phyloP scores from a whole-genome alignment of 352 stramenopile genomes.

The Discostella stelligera region DNA sequence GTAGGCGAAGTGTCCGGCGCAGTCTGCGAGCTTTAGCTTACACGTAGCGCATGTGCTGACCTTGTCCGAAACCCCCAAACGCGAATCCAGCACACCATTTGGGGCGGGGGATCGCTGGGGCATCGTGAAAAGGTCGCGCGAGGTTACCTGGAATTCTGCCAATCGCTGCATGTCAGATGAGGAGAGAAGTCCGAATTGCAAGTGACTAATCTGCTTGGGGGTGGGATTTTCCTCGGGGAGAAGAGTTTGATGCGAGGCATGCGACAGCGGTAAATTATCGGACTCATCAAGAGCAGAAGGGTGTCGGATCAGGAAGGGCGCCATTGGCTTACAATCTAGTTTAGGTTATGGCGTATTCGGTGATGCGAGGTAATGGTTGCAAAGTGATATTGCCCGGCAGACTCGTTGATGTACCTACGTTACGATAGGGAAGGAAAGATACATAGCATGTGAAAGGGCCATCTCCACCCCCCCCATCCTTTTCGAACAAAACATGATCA shows the following conservation, averaged over 20 bases:
- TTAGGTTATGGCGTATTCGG: no score
- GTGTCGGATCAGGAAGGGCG: slow-evolving; percentile 6
- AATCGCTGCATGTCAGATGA: slow-evolving; percentile 94
- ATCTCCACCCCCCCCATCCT: no score
- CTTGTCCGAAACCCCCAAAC: slow-evolving; percentile 97
- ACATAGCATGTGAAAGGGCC: no score
- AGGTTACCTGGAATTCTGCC: slow-evolving; percentile 90
- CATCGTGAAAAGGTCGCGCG: slow-evolving; percentile 96
- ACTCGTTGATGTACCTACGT: no score
- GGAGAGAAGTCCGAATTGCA: slow-evolving; percentile 97
- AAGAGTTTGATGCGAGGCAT: slow-evolving; percentile 38
- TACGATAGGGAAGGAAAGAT: no score
- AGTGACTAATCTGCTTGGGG: slow-evolving; percentile 93
- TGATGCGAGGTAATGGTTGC: no score
- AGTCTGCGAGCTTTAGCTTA: slow-evolving; percentile 93
- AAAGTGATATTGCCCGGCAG: no score
- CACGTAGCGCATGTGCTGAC: slow-evolving; percentile 92
- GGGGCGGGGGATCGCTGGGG: slow-evolving; percentile 89
- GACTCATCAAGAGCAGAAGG: not conserved
- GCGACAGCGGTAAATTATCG: slow-evolving; percentile 12
- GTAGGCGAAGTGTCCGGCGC: slow-evolving; percentile 98
- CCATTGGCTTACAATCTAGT: no score
- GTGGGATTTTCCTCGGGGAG: slow-evolving; percentile 36
- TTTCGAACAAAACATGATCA: not conserved
- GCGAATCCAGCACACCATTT: slow-evolving; percentile 94